Conservation (phyloP, 179 eudicot species). For the Silene noctiflora region DNA sequence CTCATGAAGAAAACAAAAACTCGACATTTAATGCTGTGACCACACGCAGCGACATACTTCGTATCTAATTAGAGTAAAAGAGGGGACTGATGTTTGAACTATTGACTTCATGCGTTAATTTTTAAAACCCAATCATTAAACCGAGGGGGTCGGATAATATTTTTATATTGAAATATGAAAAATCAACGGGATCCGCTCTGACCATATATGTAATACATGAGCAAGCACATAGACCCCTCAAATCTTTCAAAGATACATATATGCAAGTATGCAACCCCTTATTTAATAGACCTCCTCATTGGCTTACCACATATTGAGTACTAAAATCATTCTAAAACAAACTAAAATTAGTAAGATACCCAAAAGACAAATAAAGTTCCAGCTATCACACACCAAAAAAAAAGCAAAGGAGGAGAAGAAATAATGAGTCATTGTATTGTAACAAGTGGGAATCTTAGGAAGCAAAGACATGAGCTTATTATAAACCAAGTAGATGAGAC, state of each 20-base stretch:
- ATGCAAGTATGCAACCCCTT: background rate
- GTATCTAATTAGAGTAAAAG: too few relatives aligned
- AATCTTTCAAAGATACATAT: constrained; percentile 4
- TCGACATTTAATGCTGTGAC: constrained; percentile 10
- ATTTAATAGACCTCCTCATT: constrained; percentile 21
- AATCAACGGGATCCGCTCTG: too few relatives aligned
- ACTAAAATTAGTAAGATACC: constrained; percentile 11
- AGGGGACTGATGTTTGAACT: too few relatives aligned
- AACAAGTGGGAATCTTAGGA: constrained; percentile 44
- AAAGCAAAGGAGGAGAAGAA: constrained; percentile 18
- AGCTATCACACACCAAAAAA: constrained; percentile 7
- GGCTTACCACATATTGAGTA: constrained; percentile 39
- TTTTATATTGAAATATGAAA: too few relatives aligned
- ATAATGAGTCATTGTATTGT: constrained; percentile 40
- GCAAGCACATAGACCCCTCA: constrained; percentile 18
- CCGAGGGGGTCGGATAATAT: too few relatives aligned
- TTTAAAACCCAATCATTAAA: too few relatives aligned
- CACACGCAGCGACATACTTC: background rate
- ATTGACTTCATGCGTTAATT: too few relatives aligned
- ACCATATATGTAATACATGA: background rate
- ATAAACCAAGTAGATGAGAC: constrained; percentile 35
- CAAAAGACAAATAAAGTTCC: constrained; percentile 28
- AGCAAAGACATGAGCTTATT: constrained; percentile 36
- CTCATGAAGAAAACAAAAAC: constrained; percentile 11
- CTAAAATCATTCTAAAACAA: constrained; percentile 24